A percentile compares a stretch with the other conserved stretches of the same genome.
These are phyloP conservation scores for Butyriboletus regius DNA, from an alignment of 1,284 basidiomycete genomes.

Conservation along the genomic window DNA sequence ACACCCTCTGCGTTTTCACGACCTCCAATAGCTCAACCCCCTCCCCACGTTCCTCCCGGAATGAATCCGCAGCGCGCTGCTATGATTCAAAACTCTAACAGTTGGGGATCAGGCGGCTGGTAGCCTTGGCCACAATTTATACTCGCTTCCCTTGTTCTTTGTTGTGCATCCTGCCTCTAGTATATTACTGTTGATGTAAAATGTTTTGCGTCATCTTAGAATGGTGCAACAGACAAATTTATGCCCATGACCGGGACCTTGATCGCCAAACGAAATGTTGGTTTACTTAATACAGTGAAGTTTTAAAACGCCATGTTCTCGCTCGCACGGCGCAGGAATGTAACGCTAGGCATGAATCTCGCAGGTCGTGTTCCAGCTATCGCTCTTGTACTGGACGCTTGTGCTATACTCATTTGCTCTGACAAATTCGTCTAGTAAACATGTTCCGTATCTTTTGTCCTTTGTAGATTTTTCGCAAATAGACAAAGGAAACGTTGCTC, in stretches of 20 bases:
- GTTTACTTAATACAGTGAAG: neutral
- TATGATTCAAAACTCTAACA: conserved; percentile 45
- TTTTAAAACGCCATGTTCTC: neutral
- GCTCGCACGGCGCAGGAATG: neutral
- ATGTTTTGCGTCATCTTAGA: conserved; percentile 22
- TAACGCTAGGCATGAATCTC: conserved; percentile 15
- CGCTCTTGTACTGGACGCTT: conserved; percentile 30
- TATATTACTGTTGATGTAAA: conserved; percentile 28
- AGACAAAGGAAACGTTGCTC: conserved; percentile 36
- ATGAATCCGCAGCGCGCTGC: conserved; percentile 61
- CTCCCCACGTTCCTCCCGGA: conserved; percentile 41
- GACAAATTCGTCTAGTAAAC: conserved; percentile 36
- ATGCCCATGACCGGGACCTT: neutral
- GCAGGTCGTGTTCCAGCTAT: conserved; percentile 37
- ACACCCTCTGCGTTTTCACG: conserved; percentile 47
- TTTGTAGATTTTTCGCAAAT: conserved; percentile 26
- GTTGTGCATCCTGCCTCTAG: conserved; percentile 5
- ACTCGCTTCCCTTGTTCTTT: conserved; percentile 8
- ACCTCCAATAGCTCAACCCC: conserved; percentile 40
- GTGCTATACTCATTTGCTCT: conserved; percentile 29
- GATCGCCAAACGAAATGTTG: neutral
- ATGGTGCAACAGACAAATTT: conserved; percentile 11
- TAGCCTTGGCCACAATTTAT: conserved; percentile 23
- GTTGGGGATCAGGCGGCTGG: conserved; percentile 34
- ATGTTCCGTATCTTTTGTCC: conserved; percentile 35